Percentiles rank a stretch among this genome's conserved stretches.
Evolutionary conservation across 2,329 filamentous ascomycete genomes (phyloP).

Genomic region (Curvularia sp.): DNA sequence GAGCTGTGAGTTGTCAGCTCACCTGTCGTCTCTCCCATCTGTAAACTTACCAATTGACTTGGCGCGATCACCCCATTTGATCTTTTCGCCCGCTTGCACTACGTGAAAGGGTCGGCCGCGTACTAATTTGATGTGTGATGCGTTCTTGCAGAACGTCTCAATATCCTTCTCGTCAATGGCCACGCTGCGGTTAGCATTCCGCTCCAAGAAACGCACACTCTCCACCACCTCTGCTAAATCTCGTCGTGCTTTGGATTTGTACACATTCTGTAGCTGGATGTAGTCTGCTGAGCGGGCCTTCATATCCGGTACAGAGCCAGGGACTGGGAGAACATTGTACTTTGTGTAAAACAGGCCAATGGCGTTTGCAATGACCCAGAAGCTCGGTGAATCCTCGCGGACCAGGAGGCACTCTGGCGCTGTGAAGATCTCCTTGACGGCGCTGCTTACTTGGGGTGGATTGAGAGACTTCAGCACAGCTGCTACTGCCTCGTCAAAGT

Average conservation of each 20-base stretch:
- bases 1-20: slow-evolving; percentile 34
- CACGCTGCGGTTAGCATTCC: slow-evolving; percentile 56
- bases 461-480: slow-evolving; percentile 90
- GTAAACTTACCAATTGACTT: slow-evolving; percentile 60
- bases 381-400: slow-evolving; percentile 64
- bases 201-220: slow-evolving; percentile 66
- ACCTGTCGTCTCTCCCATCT: background rate
- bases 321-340: slow-evolving; percentile 78
- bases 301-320: slow-evolving; percentile 94
- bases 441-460: slow-evolving; percentile 69
- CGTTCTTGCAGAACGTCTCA: slow-evolving; percentile 94
- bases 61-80: slow-evolving; percentile 58
- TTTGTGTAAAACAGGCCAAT: slow-evolving; percentile 77
- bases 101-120: slow-evolving; percentile 66
- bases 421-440: slow-evolving; percentile 79
- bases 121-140: slow-evolving; percentile 88
- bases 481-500: slow-evolving; percentile 89
- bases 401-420: slow-evolving; percentile 66
- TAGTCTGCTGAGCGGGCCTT: slow-evolving; percentile 93
- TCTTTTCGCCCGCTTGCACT: slow-evolving; percentile 52
- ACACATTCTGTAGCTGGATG: slow-evolving; percentile 87
- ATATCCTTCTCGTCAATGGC: slow-evolving; percentile 74
- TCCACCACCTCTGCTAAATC: slow-evolving; percentile 78
- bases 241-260: slow-evolving; percentile 83
- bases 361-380: slow-evolving; percentile 89